Percentiles rank a stretch among this genome's conserved stretches.
Conservation (phyloP, 129 eudicot species). For the Arctium minus region DNA sequence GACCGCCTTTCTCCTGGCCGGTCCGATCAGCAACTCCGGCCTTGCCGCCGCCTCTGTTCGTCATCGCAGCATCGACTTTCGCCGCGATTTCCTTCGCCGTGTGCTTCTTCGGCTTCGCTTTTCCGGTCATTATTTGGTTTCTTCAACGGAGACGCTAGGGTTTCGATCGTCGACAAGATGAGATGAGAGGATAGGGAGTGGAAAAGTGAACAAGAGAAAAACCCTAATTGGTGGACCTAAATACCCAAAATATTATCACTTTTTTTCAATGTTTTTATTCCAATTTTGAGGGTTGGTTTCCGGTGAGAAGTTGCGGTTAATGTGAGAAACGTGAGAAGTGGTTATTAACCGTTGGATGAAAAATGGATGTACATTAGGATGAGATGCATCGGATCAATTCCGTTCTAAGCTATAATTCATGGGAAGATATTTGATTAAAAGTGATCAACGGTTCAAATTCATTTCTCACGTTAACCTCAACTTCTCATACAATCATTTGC, state of each 20-base stretch:
- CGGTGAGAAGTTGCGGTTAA: too few relatives aligned
- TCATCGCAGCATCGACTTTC: conserved; percentile 74
- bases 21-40: conserved; percentile 87
- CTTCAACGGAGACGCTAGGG: neutral
- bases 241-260: neutral
- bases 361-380: too few relatives aligned
- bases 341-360: too few relatives aligned
- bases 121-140: conserved; percentile 47
- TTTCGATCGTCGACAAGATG: conserved; percentile 2
- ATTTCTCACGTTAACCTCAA: too few relatives aligned
- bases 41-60: conserved; percentile 80
- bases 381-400: too few relatives aligned
- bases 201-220: conserved; percentile 1
- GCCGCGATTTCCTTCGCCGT: conserved; percentile 61
- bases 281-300: neutral
- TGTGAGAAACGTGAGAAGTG: too few relatives aligned
- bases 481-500: too few relatives aligned
- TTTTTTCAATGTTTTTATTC: neutral
- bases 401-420: too few relatives aligned
- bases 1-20: conserved; percentile 76
- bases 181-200: neutral
- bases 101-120: conserved; percentile 77
- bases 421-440: too few relatives aligned
- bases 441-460: too few relatives aligned
- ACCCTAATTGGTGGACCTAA: conserved; percentile 14